Conservation (phyloP, 176 grass and related monocot genomes). For the Carex littledalei region DNA sequence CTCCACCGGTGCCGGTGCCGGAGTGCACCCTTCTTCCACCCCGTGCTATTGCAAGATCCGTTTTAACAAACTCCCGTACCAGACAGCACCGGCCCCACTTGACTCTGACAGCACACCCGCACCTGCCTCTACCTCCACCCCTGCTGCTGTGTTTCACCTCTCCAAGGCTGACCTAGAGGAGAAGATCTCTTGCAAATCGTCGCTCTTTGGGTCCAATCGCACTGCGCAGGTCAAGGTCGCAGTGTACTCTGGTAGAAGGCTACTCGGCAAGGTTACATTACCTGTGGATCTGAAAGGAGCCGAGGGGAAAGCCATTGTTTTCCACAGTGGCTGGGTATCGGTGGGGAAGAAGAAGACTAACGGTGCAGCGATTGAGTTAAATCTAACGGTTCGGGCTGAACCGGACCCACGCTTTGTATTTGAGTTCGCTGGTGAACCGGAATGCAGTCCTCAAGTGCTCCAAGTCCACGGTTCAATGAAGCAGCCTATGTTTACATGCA, state of each 20-base stretch:
- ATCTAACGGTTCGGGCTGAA: slow-evolving; percentile 67
- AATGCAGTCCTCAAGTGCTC: slow-evolving; percentile 80
- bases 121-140: slow-evolving; percentile 14
- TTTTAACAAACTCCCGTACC: slow-evolving; percentile 57
- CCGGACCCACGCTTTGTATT: slow-evolving; percentile 75
- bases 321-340: slow-evolving; percentile 68
- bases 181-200: slow-evolving; percentile 47
- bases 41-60: slow-evolving; percentile 81
- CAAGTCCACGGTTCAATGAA: slow-evolving; percentile 55
- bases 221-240: slow-evolving; percentile 51
- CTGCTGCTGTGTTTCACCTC: slow-evolving; percentile 64
- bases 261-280: slow-evolving; percentile 66
- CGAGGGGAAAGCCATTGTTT: slow-evolving; percentile 31
- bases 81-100: slow-evolving; percentile 36
- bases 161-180: slow-evolving; percentile 54
- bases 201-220: slow-evolving; percentile 37
- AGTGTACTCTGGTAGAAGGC: slow-evolving; percentile 54
- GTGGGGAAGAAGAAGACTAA: slow-evolving; percentile 38
- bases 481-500: slow-evolving; percentile 96
- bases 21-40: slow-evolving; percentile 57
- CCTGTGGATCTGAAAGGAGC: slow-evolving; percentile 70
- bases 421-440: slow-evolving; percentile 86
- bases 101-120: not conserved
- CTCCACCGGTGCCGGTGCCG: slow-evolving; percentile 23
- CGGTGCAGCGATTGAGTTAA: slow-evolving; percentile 36